A percentile compares a stretch with the other conserved stretches of the same genome.
These are phyloP conservation scores for Chenopodium formosanum DNA, from an alignment of 148 eudicot genomes.

Conservation along the genomic window DNA sequence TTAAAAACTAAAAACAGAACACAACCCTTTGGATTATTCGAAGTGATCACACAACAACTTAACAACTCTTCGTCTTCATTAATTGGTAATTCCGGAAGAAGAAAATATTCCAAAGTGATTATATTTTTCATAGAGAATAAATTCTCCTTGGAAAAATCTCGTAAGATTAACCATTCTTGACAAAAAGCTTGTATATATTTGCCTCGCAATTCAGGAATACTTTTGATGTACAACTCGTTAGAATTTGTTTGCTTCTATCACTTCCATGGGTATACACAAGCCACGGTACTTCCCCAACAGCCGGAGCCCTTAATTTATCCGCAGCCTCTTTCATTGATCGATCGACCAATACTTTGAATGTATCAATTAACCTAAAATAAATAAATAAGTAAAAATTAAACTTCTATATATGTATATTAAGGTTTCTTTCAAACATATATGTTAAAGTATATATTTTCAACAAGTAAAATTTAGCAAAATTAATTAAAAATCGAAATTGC, in stretches of 20 bases:
- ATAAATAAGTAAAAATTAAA: no score
- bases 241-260: neutral
- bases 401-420: no score
- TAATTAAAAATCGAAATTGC: no score
- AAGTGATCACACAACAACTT: neutral
- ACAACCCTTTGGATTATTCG: neutral
- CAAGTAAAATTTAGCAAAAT: no score
- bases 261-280: neutral
- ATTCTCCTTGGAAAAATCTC: neutral
- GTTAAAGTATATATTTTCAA: no score
- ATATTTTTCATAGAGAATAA: slow-evolving; percentile 6
- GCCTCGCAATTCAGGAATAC: neutral
- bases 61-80: neutral
- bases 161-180: slow-evolving; percentile 9
- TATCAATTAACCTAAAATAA: no score
- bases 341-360: no score
- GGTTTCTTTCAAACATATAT: no score
- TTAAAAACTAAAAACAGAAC: neutral
- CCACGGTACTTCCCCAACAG: no score
- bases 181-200: neutral
- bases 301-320: no score
- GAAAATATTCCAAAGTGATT: neutral
- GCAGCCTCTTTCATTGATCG: no score
- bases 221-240: neutral
- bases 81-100: neutral